A percentile compares a stretch with the other conserved stretches of the same genome.
Conservation (phyloP, 306 rosid species). For the Lithocarpus polystachyus region DNA sequence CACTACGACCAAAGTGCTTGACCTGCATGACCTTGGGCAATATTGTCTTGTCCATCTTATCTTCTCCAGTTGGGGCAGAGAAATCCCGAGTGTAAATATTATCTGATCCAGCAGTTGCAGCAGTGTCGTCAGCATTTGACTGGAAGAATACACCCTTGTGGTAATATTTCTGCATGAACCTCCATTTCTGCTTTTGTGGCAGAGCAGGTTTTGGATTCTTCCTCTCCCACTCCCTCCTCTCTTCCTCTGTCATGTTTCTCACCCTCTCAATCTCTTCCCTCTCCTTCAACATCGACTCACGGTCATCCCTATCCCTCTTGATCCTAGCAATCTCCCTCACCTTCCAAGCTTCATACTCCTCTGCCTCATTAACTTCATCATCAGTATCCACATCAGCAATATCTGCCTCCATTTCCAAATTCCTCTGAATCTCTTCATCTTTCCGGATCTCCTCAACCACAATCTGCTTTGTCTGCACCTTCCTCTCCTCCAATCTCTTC, state of each 20-base stretch:
- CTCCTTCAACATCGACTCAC: constrained; percentile 81
- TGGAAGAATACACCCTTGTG: constrained; percentile 99
- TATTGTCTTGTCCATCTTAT: constrained; percentile 93
- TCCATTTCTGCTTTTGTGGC: constrained; percentile 73
- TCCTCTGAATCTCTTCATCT: constrained; percentile 83
- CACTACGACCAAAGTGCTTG: constrained; percentile 98
- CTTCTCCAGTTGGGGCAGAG: constrained; percentile 97
- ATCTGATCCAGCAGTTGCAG: constrained; percentile 56
- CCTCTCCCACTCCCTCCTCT: constrained; percentile 99
- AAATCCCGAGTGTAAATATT: constrained; percentile 68
- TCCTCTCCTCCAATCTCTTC: constrained; percentile 80
- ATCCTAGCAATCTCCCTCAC: constrained; percentile 88
- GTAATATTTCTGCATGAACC: constrained; percentile 94
- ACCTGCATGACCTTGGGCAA: constrained; percentile 98
- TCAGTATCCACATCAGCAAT: constrained; percentile 94
- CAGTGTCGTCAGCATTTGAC: constrained; percentile 48
- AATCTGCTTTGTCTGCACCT: constrained; percentile 75
- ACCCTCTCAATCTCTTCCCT: constrained; percentile 88
- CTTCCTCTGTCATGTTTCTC: constrained; percentile 97
- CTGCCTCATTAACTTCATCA: constrained; percentile 92
- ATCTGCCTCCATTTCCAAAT: constrained; percentile 80
- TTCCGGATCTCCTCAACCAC: constrained; percentile 94
- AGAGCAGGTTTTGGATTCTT: constrained; percentile 72
- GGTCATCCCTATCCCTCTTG: constrained; percentile 86
- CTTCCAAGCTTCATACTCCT: constrained; percentile 97